These are phyloP conservation scores for Dalechampia spathulata DNA, from an alignment of 441 rosid genomes.

Conservation along the genomic window DNA sequence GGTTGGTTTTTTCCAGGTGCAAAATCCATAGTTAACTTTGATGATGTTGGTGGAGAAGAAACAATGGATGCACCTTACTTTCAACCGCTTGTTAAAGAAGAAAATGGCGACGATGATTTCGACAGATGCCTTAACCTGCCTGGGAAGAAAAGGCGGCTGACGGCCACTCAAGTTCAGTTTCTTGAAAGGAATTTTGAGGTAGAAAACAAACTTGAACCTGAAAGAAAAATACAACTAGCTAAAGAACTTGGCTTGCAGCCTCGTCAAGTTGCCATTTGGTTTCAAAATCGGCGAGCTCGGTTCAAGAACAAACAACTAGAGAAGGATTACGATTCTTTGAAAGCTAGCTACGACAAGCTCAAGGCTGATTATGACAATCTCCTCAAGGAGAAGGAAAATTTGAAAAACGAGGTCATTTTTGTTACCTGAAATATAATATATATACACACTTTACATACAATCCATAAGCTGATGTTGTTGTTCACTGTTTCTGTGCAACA, in stretches of 20 bases:
- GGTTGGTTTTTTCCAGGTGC: conserved; percentile 20
- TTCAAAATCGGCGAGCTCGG: conserved; percentile 65
- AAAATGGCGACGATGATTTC: conserved; percentile 26
- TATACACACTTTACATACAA: background rate
- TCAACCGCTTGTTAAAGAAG: conserved; percentile 28
- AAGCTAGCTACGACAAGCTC: conserved; percentile 44
- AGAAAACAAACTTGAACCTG: conserved; percentile 64
- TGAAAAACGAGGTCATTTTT: conserved; percentile 42
- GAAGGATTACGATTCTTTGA: conserved; percentile 40
- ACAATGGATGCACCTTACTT: conserved; percentile 6
- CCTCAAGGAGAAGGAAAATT: conserved; percentile 33
- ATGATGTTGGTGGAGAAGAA: conserved; percentile 17
- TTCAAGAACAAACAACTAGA: conserved; percentile 58
- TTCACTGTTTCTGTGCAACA: conserved; percentile 10
- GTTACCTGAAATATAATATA: too few relatives aligned
- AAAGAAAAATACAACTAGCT: conserved; percentile 51
- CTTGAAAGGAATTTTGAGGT: conserved; percentile 54
- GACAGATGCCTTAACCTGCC: conserved; percentile 18
- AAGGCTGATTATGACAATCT: conserved; percentile 45
- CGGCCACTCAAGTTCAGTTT: conserved; percentile 37
- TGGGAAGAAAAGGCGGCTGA: conserved; percentile 54
- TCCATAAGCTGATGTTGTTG: background rate
- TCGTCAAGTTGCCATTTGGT: conserved; percentile 67
- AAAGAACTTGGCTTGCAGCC: conserved; percentile 58
- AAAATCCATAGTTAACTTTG: conserved; percentile 20